Conservation (phyloP, 2,329 filamentous ascomycete genomes). For the Xylariomycetidae sp. region DNA sequence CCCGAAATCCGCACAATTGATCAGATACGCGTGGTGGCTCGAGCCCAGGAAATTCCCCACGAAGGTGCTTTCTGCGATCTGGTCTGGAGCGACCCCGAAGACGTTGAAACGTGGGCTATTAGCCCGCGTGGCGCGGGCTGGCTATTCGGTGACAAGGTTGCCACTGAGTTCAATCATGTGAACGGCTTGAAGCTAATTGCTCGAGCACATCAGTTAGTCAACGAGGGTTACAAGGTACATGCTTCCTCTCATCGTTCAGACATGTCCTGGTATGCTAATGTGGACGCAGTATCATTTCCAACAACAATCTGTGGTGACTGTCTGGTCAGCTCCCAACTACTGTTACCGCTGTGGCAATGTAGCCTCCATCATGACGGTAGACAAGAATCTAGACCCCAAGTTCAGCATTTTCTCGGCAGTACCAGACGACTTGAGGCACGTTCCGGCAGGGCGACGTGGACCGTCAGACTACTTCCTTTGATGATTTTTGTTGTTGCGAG, state of each 20-base stretch:
- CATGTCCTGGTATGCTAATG: slow-evolving; percentile 20
- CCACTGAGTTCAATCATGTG: slow-evolving; percentile 95
- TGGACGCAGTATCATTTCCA: slow-evolving; percentile 75
- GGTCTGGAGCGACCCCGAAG: slow-evolving; percentile 97
- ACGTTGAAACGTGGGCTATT: slow-evolving; percentile 93
- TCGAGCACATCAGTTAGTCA: slow-evolving; percentile 95
- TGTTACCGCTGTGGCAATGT: slow-evolving; percentile 95
- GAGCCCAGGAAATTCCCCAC: slow-evolving; percentile 95
- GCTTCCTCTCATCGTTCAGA: slow-evolving; percentile 55
- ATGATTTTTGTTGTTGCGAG: slow-evolving; percentile 5
- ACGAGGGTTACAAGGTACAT: slow-evolving; percentile 95
- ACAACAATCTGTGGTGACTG: slow-evolving; percentile 92
- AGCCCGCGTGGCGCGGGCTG: slow-evolving; percentile 95
- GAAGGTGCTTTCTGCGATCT: slow-evolving; percentile 98
- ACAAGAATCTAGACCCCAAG: slow-evolving; percentile 77
- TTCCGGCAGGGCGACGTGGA: slow-evolving; percentile 65
- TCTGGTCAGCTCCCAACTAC: slow-evolving; percentile 97
- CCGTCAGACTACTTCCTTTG: slow-evolving; percentile 69
- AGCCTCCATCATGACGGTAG: slow-evolving; percentile 92
- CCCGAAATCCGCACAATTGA: slow-evolving; percentile 95
- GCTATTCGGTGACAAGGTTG: slow-evolving; percentile 95
- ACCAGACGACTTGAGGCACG: slow-evolving; percentile 77
- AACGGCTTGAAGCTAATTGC: slow-evolving; percentile 95
- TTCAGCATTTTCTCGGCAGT: slow-evolving; percentile 92
- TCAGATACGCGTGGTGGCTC: slow-evolving; percentile 97